Base-by-base conservation (phyloP, 1,284 basidiomycete species). In the Cutaneotrichosporon dermatis region DNA sequence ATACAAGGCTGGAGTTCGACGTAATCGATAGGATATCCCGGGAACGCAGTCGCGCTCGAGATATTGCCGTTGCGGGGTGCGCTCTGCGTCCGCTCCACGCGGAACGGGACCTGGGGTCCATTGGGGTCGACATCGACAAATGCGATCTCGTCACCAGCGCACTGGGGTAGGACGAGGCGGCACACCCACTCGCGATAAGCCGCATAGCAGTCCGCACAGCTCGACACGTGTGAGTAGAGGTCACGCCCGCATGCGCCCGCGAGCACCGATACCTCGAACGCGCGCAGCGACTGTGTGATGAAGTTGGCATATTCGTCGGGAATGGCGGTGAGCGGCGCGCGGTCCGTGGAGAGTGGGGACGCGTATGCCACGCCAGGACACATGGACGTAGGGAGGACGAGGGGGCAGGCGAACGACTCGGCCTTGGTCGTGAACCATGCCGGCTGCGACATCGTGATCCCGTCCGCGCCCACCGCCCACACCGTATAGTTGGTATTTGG, bases 151-250 rank as follows among this genome's bases (percentile, higher is more conserved):
- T 82, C 37, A 5, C 55, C 25, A 2, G 63, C 81, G 64, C 90
- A 92, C 52, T 88, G 84, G 11, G 89, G 85, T 64, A 93, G 82
- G 11, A 85, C 83, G 15, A 86, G 78, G 12, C 84, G 74, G 74
- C 90, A 93, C 35, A 91, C 81, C 90, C 90, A 93, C 51, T 82
- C 81, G 15, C 89, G 82, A 70, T 92, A 93, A 13, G 84, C 84
- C 34, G 78, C 69, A 64, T 88, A 85, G 69, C 90, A 92, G 74
- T 89, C 87, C 10, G 83, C 80, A 69, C 90, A 93, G 1, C 83
- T 82, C 16, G 88, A 84, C 5, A 91, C 77, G 1, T 87, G 88
- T 7, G 88, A 90, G 78, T 91, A 93, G 50, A 82, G 72, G 72
- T 92, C 90, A 25, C 89, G 82, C 4, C 90, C 90, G 69, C 90